Evolutionary conservation across 306 rosid genomes (phyloP).

Genomic region (Canavalia ensiformis): DNA sequence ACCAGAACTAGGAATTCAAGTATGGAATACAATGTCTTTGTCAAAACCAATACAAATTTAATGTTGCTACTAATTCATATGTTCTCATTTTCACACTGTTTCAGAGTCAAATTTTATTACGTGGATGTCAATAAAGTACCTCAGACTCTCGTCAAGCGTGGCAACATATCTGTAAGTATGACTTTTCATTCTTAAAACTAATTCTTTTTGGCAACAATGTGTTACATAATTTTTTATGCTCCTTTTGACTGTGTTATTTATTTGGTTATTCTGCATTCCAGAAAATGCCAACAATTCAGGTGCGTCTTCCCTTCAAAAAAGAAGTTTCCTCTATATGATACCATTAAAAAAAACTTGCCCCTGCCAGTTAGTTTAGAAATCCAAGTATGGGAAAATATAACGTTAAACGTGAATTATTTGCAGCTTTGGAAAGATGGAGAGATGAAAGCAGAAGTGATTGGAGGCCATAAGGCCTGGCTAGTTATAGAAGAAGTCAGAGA

Average conservation of each 20-base stretch:
- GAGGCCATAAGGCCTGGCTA: constrained; percentile 92
- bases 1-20: background rate
- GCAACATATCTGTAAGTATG: constrained; percentile 78
- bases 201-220: constrained; percentile 1
- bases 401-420: constrained; percentile 23
- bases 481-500: constrained; percentile 87
- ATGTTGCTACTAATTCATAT: constrained; percentile 6
- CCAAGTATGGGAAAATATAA: constrained; percentile 8
- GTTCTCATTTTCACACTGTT: constrained; percentile 3
- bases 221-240: background rate
- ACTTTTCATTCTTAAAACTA: background rate
- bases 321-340: background rate
- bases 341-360: background rate
- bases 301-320: constrained; percentile 39
- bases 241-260: background rate
- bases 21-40: constrained; percentile 21
- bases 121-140: constrained; percentile 97
- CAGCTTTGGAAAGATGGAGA: constrained; percentile 98
- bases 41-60: background rate
- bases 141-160: constrained; percentile 81
- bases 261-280: constrained; percentile 49
- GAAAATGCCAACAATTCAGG: constrained; percentile 99
- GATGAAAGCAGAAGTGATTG: constrained; percentile 85
- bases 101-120: constrained; percentile 74
- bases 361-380: constrained; percentile 3